Evolutionary conservation across 768 basidiomycete species (phyloP).

Genomic region (Mycena galopus): DNA sequence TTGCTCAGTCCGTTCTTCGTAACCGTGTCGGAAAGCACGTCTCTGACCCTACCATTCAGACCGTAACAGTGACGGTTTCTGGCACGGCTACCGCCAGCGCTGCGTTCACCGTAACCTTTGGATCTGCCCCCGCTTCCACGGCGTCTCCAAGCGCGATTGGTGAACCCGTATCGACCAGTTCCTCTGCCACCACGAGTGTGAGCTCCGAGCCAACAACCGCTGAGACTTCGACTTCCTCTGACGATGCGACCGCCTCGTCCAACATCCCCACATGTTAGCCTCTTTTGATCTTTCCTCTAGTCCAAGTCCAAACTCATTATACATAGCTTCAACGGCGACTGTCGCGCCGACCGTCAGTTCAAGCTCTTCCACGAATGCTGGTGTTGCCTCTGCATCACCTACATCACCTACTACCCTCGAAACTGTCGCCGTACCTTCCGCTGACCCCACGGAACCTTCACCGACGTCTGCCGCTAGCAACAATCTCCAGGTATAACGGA

Average conservation of each 20-base stretch:
- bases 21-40: neutral
- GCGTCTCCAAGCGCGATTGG: conserved; percentile 20
- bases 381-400: neutral
- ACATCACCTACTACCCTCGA: neutral
- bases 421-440: neutral
- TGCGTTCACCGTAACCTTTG: conserved; percentile 18
- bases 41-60: neutral
- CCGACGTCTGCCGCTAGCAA: neutral
- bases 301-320: neutral
- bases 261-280: neutral
- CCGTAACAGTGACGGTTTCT: conserved; percentile 11
- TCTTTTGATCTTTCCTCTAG: neutral
- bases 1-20: conserved; percentile 9
- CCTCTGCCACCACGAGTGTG: conserved; percentile 33
- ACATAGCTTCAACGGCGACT: neutral
- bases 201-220: conserved; percentile 28
- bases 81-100: conserved; percentile 23
- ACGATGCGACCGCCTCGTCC: neutral
- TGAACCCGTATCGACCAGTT: conserved; percentile 6
- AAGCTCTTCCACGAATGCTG: neutral
- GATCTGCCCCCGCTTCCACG: neutral
- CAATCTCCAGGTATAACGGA: conserved; percentile 18
- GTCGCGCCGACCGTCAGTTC: neutral
- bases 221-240: neutral
- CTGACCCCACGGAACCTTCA: neutral